Conservation (phyloP, 192 early-diverging fungal genomes). For the Phlyctochytrium arcticum region DNA sequence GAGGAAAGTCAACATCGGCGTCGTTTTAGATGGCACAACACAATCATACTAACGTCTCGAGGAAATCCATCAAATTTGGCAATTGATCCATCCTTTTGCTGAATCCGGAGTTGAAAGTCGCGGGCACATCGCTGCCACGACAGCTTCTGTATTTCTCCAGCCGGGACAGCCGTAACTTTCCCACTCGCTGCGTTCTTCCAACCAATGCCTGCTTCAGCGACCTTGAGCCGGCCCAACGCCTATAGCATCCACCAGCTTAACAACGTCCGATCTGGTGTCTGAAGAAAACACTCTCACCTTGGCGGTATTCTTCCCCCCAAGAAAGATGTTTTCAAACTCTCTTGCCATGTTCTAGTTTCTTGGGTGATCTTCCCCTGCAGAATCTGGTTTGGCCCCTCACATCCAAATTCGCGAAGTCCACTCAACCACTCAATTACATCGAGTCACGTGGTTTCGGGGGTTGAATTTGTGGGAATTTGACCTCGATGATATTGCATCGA, state of each 20-base stretch:
- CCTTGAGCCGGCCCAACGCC: conserved; percentile 42
- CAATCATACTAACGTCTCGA: conserved; percentile 51
- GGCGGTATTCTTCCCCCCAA: conserved; percentile 39
- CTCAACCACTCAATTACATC: no score
- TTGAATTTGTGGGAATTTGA: no score
- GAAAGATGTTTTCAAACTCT: conserved; percentile 40
- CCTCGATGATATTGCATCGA: no score
- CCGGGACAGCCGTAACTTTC: conserved; percentile 52
- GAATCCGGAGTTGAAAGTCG: conserved; percentile 77
- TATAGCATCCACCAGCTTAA: conserved; percentile 10
- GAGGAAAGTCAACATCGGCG: not conserved
- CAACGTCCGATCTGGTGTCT: not conserved
- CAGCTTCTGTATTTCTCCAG: conserved; percentile 56
- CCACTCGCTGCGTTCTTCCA: conserved; percentile 63
- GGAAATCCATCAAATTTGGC: conserved; percentile 89
- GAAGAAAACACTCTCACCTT: conserved; percentile 13
- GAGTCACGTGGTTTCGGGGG: no score
- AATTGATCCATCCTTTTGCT: conserved; percentile 65
- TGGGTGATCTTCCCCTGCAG: no score
- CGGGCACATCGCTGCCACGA: conserved; percentile 74
- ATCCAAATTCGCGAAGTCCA: no score
- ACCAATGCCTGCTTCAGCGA: conserved; percentile 61
- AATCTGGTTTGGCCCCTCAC: no score
- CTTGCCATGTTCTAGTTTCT: conserved; percentile 18
- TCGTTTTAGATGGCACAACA: not conserved